These are phyloP conservation scores for Diaporthe sp. DNA, from an alignment of 2,329 filamentous ascomycete genomes.

Conservation along the genomic window DNA sequence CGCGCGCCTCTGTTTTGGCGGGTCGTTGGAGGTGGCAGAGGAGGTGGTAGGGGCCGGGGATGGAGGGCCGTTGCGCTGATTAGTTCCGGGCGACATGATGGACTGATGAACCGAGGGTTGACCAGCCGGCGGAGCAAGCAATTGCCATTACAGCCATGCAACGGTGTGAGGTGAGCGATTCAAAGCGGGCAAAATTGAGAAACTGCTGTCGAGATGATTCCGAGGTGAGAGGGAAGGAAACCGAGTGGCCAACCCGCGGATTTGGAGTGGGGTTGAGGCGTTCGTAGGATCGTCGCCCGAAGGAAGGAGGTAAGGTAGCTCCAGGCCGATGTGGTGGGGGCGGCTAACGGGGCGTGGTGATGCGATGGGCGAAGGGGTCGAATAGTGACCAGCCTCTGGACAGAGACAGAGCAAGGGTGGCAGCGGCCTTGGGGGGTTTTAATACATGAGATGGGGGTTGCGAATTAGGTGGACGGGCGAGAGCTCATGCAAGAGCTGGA, in stretches of 20 bases:
- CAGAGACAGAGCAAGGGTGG: not conserved
- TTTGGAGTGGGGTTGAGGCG: slow-evolving; percentile 19
- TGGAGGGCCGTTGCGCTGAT: slow-evolving; percentile 21
- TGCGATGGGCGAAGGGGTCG: slow-evolving; percentile 15
- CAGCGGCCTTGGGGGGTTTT: slow-evolving; percentile 14
- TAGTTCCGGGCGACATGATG: slow-evolving; percentile 29
- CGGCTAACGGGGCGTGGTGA: slow-evolving; percentile 1
- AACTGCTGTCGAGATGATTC: not conserved
- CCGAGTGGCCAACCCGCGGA: not conserved
- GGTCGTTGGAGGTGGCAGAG: slow-evolving; percentile 34
- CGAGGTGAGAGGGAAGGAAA: not conserved
- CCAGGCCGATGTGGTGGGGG: slow-evolving; percentile 14
- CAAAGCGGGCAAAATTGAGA: not conserved
- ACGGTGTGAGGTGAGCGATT: not conserved
- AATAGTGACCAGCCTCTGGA: slow-evolving; percentile 2
- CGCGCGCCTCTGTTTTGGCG: slow-evolving; percentile 49
- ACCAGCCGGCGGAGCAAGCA: slow-evolving; percentile 6
- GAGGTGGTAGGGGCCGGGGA: slow-evolving; percentile 26
- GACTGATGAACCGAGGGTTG: not conserved
- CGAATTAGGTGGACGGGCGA: slow-evolving; percentile 21
- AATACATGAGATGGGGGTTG: slow-evolving; percentile 21
- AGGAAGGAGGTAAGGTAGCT: slow-evolving; percentile 14
- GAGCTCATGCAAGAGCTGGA: slow-evolving; percentile 24
- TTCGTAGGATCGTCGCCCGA: not conserved
- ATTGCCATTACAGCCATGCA: slow-evolving; percentile 32